Evolutionary conservation across 352 stramenopile genomes (phyloP), one percentile per base, ranked within the genome.

Genomic region (Phytophthora sp.): DNA sequence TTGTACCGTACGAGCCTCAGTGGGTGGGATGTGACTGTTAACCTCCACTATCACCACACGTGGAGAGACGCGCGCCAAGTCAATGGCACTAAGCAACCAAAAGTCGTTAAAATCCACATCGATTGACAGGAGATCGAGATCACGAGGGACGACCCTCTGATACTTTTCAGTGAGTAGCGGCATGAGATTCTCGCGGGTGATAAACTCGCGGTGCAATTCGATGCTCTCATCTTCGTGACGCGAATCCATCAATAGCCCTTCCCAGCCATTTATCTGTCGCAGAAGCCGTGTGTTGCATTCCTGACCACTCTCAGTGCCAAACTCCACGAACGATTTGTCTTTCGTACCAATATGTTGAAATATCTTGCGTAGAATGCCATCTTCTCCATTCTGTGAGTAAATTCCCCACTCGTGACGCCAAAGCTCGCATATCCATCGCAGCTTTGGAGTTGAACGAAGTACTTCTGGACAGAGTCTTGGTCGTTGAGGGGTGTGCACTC

Each of bases 41-140:
- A 84, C 69, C 47, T 90, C 82, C 21, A 90, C 74, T 21, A 91
- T 51, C 18, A 93, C 53, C 30, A 91, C 83, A 15, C 80, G 73
- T 0, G 82, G 82, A 5, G 73, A 68, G 30, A 89, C 87, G 1
- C 38, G 47, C 1, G 45, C 42, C 23, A 76, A 53, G 42, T 89
- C 79, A 3, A 91, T 50, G 9, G 82, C 78, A n/a, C 76, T 46
- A 4, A 90, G 64, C 50, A 93, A 58, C 80, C 80, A 90, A 57
- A 82, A 93, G 53, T 90, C 82, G 46, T 91, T 91, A 47, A 93
- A 93, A 26, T 91, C 79, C 27, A 91, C 79, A 49, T 91, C 84
- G 27, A 93, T 72, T 2, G 81, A 90, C 36, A 93, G 65, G 27
- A 91, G 47, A 56, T 93, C 84, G 12, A 93, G 73, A 29, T 79